Conservation (phyloP, 1,139 yeast genomes). For the Blastobotrys malaysiensis region DNA sequence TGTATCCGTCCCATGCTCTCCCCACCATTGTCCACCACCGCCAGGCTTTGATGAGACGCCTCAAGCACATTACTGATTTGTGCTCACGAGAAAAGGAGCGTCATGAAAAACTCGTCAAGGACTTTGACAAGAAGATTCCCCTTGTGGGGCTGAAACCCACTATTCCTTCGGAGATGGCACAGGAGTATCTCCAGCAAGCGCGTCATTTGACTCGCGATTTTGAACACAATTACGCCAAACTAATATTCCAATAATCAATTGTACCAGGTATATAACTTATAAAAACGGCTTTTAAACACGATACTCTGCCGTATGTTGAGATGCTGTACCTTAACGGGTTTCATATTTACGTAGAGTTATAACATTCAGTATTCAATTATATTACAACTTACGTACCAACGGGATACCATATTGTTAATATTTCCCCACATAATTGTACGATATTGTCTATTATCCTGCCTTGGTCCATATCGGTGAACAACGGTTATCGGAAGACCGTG, state of each 20-base stretch:
- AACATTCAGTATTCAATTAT: no score
- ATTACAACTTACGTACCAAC: no score
- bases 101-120: not conserved
- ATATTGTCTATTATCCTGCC: no score
- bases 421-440: no score
- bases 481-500: not conserved
- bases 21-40: not conserved
- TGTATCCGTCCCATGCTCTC: not conserved
- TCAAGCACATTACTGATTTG: not conserved
- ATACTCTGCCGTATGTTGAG: no score
- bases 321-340: no score
- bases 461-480: no score
- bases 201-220: not conserved
- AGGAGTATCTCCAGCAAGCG: not conserved
- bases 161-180: not conserved
- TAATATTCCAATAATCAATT: not conserved
- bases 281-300: not conserved
- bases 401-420: no score
- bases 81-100: not conserved
- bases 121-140: not conserved
- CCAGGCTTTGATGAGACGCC: not conserved
- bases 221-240: not conserved
- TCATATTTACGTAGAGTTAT: no score
- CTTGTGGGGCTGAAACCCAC: not conserved
- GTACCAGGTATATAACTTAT: not conserved